Percentiles rank a stretch among this genome's conserved stretches.
Conservation (phyloP, 1,139 yeast species). For the Dujonia santamariae region DNA sequence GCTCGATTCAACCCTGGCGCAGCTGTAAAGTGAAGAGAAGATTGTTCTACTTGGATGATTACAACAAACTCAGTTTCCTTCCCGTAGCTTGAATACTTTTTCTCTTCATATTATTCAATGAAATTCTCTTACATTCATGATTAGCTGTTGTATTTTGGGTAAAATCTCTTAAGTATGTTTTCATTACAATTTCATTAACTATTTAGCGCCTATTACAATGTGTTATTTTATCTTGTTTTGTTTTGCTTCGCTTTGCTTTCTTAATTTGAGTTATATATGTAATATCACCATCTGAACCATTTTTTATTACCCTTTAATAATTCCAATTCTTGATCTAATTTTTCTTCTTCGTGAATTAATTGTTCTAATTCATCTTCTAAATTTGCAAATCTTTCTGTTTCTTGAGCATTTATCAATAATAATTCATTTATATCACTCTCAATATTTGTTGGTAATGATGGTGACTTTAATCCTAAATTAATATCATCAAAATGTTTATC, state of each 20-base stretch:
- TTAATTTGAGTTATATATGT: not conserved
- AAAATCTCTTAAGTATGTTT: not conserved
- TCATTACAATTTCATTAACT: not conserved
- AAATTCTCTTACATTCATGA: not conserved
- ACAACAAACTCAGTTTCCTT: too few species aligned
- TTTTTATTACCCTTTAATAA: slow-evolving; percentile 20
- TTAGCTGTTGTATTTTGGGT: not conserved
- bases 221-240: not conserved
- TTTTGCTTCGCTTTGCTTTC: not conserved
- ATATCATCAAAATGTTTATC: slow-evolving; percentile 19
- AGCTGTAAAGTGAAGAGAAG: too few species aligned
- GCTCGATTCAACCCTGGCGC: too few species aligned
- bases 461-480: slow-evolving; percentile 17
- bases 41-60: too few species aligned
- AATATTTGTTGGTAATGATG: slow-evolving; percentile 37
- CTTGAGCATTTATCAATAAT: slow-evolving; percentile 48
- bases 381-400: slow-evolving; percentile 53
- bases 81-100: not conserved
- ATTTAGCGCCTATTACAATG: not conserved
- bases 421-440: slow-evolving; percentile 49
- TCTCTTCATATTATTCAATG: not conserved
- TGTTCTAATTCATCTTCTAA: slow-evolving; percentile 47
- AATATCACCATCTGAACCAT: slow-evolving; percentile 33
- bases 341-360: slow-evolving; percentile 26
- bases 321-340: slow-evolving; percentile 26